Evolutionary conservation across 2,329 filamentous ascomycete species (phyloP), one percentile per base, ranked within the genome.

Genomic region (Colletotrichum lini): DNA sequence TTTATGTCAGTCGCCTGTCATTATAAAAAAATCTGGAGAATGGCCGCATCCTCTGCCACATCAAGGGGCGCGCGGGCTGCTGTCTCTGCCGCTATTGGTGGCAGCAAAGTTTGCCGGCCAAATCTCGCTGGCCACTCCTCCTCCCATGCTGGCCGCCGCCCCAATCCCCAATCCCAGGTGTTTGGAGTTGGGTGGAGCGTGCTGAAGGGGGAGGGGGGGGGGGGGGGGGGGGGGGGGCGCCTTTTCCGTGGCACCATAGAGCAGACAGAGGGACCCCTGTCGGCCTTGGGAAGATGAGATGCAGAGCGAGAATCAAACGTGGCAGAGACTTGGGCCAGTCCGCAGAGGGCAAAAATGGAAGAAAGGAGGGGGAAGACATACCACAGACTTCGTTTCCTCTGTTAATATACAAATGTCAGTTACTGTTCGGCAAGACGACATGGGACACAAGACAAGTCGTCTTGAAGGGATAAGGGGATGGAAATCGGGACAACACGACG

Each of bases 341-440:
- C 7, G 21, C 4, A 38, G 18, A 15, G 44, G n/a, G 30, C 23
- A 16, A 21, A 6, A 38, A 21, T 23, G n/a, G 15, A 12, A 40
- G n/a, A 10, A 23, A 18, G n/a, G 1, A 13, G 30, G 7, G 30
- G 30, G 6, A 8, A n/a, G 63, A 80, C 82, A 76, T 82, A 84
- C 82, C 82, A 74, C 83, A 84, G 67, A 84, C 82, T 72, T 84
- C 83, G 73, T 84, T 82, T 72, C 82, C 82, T 79, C 82, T 84
- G 69, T 63, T 6, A 23, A 62, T 26, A 44, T 30, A 30, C 30
- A 30, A 13, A 44, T n/a, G 61, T 73, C 56, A 73, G 73, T 54
- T 57, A 12, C 38, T 40, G 30, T 50, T 61, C 30, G 12, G 9
- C 30, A 54, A 38, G 18, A 18, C 30, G 18, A n/a, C n/a, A 26